Evolutionary conservation across 23 red algal species (phyloP), one percentile per base, ranked within the genome.

Genomic region (Gracilaria gracilis): DNA sequence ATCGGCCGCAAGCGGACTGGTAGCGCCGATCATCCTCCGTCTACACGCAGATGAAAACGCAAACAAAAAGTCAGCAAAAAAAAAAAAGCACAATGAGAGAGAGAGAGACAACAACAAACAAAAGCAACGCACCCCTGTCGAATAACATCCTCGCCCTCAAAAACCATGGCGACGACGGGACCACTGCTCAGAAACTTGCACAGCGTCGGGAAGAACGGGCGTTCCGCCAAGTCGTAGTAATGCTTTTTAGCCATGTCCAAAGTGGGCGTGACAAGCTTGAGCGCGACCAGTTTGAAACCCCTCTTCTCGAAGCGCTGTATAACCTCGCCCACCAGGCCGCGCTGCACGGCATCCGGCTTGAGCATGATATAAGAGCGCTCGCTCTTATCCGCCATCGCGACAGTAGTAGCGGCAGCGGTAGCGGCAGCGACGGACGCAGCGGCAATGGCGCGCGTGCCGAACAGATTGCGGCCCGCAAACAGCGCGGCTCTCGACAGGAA

Each of bases 161-260:
- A 96, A 27, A 95, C 93, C 97, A 99, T 96, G 61, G 91, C 94
- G 21, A 92, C 83, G 33, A 99, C 94, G n/a, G 97, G 97, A 59
- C 97, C 93, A 36, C 86, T 92, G 83, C 74, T 93, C 25, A 99
- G 61, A 69, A 93, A 99, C 7, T 83, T 77, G 64, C 93, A 91
- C 37, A 99, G 93, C 17, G 84, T 70, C 19, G 82, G 89, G 83
- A 94, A 99, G 75, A 99, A 99, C 3, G 94, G 90, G 77, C 93
- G 93, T 28, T 89, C 84, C 3, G 39, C 65, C 58, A 94, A 86
- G 48, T 96, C 91, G 20, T 53, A 87, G 64, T 99, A 99, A 76
- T 99, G 97, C 32, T 82, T 83, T 24, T 94, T 50, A 7, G 94
- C 94, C 39, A 94, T 78, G 31, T 90, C 80, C 50, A 88, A 37